A percentile compares a stretch with the other conserved stretches of the same genome.
Evolutionary conservation across 1,284 basidiomycete genomes (phyloP).

Genomic region (Polyporus tsugae): DNA sequence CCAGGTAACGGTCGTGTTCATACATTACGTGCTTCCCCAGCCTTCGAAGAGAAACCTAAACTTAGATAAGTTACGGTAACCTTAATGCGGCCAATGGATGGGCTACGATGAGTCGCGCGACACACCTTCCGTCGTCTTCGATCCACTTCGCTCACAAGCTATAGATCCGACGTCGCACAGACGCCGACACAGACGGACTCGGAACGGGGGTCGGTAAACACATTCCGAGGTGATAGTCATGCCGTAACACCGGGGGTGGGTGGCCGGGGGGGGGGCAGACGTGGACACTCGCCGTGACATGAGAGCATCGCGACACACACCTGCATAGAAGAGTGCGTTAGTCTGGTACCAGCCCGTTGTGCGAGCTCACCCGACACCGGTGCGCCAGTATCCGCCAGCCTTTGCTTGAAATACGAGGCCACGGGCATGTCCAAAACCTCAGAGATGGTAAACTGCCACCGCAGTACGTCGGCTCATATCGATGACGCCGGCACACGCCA

Average conservation of each 20-base stretch:
- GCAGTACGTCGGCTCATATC: too few relatives aligned
- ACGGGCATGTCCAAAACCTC: too few relatives aligned
- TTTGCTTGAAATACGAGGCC: too few relatives aligned
- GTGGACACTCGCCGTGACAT: too few relatives aligned
- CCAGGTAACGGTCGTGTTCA: neutral
- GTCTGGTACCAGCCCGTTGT: neutral
- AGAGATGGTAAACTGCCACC: too few relatives aligned
- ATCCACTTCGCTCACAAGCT: neutral
- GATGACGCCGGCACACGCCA: too few relatives aligned
- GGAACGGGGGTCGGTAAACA: neutral
- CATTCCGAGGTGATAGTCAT: neutral
- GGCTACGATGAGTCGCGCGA: neutral
- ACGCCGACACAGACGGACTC: neutral
- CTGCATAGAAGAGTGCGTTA: too few relatives aligned
- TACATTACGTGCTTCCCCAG: neutral
- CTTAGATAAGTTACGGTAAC: slow-evolving; percentile 19
- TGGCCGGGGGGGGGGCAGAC: too few relatives aligned
- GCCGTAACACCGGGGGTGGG: neutral
- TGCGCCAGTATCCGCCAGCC: too few relatives aligned
- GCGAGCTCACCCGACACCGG: neutral
- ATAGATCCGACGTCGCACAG: neutral
- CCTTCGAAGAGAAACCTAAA: slow-evolving; percentile 10
- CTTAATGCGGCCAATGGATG: slow-evolving; percentile 11
- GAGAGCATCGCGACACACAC: too few relatives aligned
- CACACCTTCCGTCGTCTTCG: neutral